phyloP scores from a whole-genome alignment of 352 stramenopile genomes.

The Phytophthora syringae region DNA sequence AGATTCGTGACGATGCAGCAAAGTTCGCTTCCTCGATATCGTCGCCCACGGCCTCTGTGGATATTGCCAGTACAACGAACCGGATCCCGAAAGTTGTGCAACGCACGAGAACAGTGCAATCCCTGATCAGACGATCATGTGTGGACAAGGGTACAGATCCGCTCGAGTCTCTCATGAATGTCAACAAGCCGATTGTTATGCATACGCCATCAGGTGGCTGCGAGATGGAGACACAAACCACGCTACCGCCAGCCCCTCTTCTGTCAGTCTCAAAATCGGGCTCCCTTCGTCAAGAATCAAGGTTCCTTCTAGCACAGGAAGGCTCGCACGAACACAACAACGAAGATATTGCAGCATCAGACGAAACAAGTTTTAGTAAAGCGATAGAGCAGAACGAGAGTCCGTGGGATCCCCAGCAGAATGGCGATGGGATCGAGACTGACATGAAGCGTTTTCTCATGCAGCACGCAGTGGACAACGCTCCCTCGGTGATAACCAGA shows the following conservation, averaged over 20 bases:
- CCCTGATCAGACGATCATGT: slow-evolving; percentile 35
- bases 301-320: background rate
- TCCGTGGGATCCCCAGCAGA: slow-evolving; percentile 32
- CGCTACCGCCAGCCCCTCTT: slow-evolving; percentile 41
- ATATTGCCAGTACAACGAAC: slow-evolving; percentile 7
- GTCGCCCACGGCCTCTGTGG: slow-evolving; percentile 2
- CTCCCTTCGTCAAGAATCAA: slow-evolving; percentile 2
- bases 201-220: slow-evolving; percentile 5
- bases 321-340: slow-evolving; percentile 14
- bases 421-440: slow-evolving; percentile 47
- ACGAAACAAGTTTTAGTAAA: slow-evolving; percentile 4
- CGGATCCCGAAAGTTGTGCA: slow-evolving; percentile 26
- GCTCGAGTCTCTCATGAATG: slow-evolving; percentile 55
- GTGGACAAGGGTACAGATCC: slow-evolving; percentile 64
- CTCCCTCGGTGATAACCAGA: slow-evolving; percentile 8
- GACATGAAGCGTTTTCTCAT: slow-evolving; percentile 69
- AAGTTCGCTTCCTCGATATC: background rate
- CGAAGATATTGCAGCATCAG: background rate
- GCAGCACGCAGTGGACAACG: slow-evolving; percentile 28
- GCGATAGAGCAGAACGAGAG: background rate
- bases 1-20: slow-evolving; percentile 2
- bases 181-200: slow-evolving; percentile 10
- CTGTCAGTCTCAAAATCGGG: slow-evolving; percentile 30
- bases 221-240: slow-evolving; percentile 63
- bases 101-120: slow-evolving; percentile 32